Base-by-base conservation (phyloP, 2,329 filamentous ascomycete species). In the Trichophyton simii region DNA sequence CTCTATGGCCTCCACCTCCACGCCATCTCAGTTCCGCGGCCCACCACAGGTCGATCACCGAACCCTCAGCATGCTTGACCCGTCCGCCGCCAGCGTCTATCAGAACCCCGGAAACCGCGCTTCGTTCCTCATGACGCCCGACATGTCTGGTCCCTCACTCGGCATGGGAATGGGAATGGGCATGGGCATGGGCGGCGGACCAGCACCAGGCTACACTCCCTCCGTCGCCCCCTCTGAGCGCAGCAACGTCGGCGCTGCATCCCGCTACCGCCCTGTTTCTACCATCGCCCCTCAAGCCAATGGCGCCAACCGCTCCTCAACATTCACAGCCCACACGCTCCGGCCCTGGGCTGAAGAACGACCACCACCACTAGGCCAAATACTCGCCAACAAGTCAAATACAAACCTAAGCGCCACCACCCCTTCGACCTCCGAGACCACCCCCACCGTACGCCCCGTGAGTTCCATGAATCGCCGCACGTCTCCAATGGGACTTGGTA, bases 171-270 rank as follows among this genome's bases (percentile, higher is more conserved):
- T 38, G 34, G 28, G 28, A 31, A 31, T 31, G 6, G 28, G 28
- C 6, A 52, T 52, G 31, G 15, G 52, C 22, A 57, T 34, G 34
- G 60, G 36, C 3, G 34, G 34, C 11, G 34, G 34, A 38, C 34
- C 34, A 38, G 36, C 42, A 25, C 65, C 54, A 62, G 73, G 82
- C 7, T 97, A 97, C 74, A 83, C 91, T 0, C 85, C 91, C 0
- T 97, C 92, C 0, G 95, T 99, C 66, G 92, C 94, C 1, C 94
- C 94, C 0, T 96, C 90, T 3, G 94, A 97, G 76, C 87, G 94
- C 64, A 97, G 91, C 79, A 97, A 95, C 72, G 79, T 96, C 64
- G 94, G 94, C 15, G 81, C 95, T 59, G 91, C 94, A 7, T 87
- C 89, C 36, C 85, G 94, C 52, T 99, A 99, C 75, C 84, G 94